Base-by-base conservation (phyloP, 768 basidiomycete genomes). In the Lactarius sanguifluus region DNA sequence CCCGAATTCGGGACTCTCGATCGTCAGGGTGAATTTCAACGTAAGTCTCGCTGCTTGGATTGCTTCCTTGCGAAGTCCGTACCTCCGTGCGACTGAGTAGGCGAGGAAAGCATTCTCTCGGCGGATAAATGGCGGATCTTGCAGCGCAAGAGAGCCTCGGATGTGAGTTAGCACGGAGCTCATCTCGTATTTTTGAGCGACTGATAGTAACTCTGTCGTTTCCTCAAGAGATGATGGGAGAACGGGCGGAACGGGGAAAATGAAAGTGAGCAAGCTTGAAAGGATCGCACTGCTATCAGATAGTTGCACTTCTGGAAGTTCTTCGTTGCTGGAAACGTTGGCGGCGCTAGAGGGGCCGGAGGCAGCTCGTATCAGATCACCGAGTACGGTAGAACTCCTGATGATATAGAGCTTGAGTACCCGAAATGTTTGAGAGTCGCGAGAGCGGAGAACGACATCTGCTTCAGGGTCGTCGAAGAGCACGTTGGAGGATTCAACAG, bases 381-480 rank as follows among this genome's bases (percentile, higher is more conserved):
- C 15, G 30, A 63, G 56, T 23, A 47, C 30, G 15, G 55, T 30
- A 20, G 62, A 63, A 32, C 55, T 36, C 32, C 4, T 57, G 43
- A 36, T 43, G 5, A 63, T 56, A 57, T 34, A 63, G 3, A 57
- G 15, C 18, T 57, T 57, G 9, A 57, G n/a, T 4, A 63, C 55
- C 5, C 62, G 62, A 57, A 57, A 63, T 5, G 34, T 43, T 3
- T 25, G 55, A 8, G 41, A 43, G 23, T 63, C 62, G 16, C 32
- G 3, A 3, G 67, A 60, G 6, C 59, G 63, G 8, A 68, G 41
- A 28, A 64, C 30, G 40, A 67, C 32, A 36, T 67, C 66, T 12
- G 62, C 62, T 15, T 67, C 66, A 8, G 57, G 62, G 10, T 67
- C 57, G 16, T 67, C 57, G 40, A 64, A 64, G 1, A 59, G 50